Conservation (phyloP, 1,139 yeast species). For the Taiozyma onychis region DNA sequence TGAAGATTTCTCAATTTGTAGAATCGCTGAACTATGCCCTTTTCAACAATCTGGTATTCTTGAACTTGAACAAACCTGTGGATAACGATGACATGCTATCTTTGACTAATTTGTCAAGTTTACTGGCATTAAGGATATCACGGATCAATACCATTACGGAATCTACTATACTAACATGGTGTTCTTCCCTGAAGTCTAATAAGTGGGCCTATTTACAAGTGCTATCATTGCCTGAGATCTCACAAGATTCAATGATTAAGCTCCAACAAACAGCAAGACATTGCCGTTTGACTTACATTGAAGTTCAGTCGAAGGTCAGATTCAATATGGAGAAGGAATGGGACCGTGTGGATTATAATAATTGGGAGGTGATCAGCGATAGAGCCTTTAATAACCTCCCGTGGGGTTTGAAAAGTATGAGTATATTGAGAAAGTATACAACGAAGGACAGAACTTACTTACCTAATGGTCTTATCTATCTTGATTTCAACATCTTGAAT, state of each 20-base stretch:
- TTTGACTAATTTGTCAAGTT: slow-evolving; percentile 13
- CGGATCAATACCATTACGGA: slow-evolving; percentile 11
- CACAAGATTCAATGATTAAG: slow-evolving; percentile 13
- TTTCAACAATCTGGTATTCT: slow-evolving; percentile 13
- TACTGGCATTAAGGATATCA: slow-evolving; percentile 15
- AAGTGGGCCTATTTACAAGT: slow-evolving; percentile 20
- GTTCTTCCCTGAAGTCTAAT: slow-evolving; percentile 12
- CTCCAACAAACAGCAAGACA: slow-evolving; percentile 12
- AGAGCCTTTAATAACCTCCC: slow-evolving; percentile 6
- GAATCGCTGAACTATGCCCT: slow-evolving; percentile 8
- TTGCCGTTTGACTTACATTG: slow-evolving; percentile 15
- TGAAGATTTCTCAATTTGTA: slow-evolving; percentile 11
- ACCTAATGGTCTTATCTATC: slow-evolving; percentile 2
- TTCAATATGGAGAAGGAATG: slow-evolving; percentile 14
- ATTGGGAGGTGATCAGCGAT: slow-evolving; percentile 13
- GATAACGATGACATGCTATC: slow-evolving; percentile 13
- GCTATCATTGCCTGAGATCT: slow-evolving; percentile 13
- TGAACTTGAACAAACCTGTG: slow-evolving; percentile 16
- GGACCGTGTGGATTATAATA: slow-evolving; percentile 9
- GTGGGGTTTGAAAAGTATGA: slow-evolving; percentile 16
- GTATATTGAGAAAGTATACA: slow-evolving; percentile 6
- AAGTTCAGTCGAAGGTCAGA: slow-evolving; percentile 7
- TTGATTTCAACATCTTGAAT: slow-evolving; percentile 19
- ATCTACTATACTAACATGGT: slow-evolving; percentile 17
- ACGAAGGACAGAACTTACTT: slow-evolving; percentile 3